These are phyloP conservation scores for Quercus bicolor DNA, from an alignment of 306 rosid genomes.

Conservation along the genomic window DNA sequence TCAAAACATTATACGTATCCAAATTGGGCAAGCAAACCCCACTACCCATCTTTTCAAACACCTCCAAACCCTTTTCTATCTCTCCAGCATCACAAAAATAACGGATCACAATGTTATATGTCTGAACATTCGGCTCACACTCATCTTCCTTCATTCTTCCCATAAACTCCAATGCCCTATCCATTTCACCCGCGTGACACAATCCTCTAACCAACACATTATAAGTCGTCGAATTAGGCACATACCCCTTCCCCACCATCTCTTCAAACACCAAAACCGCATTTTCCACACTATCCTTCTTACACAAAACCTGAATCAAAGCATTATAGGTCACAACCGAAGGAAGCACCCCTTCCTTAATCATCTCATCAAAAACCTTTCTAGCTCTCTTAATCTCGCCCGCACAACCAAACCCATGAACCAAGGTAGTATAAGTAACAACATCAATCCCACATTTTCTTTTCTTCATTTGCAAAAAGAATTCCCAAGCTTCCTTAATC, in stretches of 20 bases:
- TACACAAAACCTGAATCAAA: slow-evolving; percentile 85
- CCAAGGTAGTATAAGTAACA: slow-evolving; percentile 85
- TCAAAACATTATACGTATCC: too few species aligned
- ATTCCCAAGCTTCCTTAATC: slow-evolving; percentile 78
- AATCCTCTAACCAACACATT: slow-evolving; percentile 73
- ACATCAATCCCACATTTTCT: slow-evolving; percentile 77
- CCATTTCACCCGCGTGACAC: slow-evolving; percentile 69
- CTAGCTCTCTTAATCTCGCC: slow-evolving; percentile 73
- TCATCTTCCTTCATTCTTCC: slow-evolving; percentile 50
- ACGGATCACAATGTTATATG: slow-evolving; percentile 63
- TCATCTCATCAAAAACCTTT: slow-evolving; percentile 68
- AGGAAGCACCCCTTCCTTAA: slow-evolving; percentile 68
- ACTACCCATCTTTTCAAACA: slow-evolving; percentile 71
- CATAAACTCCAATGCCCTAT: slow-evolving; percentile 52
- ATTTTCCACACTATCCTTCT: slow-evolving; percentile 75
- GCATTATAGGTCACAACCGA: slow-evolving; percentile 77
- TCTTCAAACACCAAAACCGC: slow-evolving; percentile 70
- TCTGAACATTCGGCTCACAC: slow-evolving; percentile 70
- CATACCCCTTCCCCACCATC: slow-evolving; percentile 61
- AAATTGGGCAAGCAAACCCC: not conserved
- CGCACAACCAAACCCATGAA: slow-evolving; percentile 80
- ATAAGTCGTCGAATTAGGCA: slow-evolving; percentile 65
- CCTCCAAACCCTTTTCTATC: slow-evolving; percentile 57
- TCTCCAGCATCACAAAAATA: slow-evolving; percentile 82
- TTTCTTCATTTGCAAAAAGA: slow-evolving; percentile 75